Evolutionary conservation across 345 rosid genomes (phyloP).

Genomic region (Orychophragmus violaceus): DNA sequence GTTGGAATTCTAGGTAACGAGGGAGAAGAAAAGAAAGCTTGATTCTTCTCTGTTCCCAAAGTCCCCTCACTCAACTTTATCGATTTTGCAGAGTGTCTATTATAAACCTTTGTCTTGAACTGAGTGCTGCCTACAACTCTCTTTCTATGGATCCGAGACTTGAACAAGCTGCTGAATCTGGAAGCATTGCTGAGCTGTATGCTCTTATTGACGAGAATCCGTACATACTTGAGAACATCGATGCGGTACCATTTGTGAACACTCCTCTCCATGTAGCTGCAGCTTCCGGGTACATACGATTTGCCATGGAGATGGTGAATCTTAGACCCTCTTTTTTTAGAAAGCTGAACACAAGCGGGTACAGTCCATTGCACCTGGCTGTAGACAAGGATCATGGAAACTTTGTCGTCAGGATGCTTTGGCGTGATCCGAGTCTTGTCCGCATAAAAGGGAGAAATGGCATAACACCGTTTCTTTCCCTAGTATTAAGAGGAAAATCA

Average conservation of each 20-base stretch:
- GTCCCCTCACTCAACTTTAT: neutral
- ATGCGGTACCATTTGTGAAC: neutral
- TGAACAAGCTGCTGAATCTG: neutral
- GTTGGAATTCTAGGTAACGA: neutral
- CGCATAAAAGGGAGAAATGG: neutral
- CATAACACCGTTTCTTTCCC: neutral
- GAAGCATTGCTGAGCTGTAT: neutral
- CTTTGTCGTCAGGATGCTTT: neutral
- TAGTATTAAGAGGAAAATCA: neutral
- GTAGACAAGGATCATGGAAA: neutral
- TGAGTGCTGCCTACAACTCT: too few relatives aligned
- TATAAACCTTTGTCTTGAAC: neutral
- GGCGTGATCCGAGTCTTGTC: neutral
- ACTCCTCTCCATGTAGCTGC: neutral
- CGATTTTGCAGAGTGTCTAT: neutral
- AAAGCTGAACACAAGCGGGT: neutral
- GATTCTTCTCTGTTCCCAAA: too few relatives aligned
- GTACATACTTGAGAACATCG: neutral
- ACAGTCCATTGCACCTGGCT: neutral
- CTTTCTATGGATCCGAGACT: neutral
- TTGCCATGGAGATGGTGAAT: neutral
- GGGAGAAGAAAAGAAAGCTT: neutral
- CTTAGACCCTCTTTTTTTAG: neutral
- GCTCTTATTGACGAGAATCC: neutral
- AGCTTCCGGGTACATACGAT: neutral